phyloP scores from a whole-genome alignment of 257 asterid species.

The Knoxia roxburghii region DNA sequence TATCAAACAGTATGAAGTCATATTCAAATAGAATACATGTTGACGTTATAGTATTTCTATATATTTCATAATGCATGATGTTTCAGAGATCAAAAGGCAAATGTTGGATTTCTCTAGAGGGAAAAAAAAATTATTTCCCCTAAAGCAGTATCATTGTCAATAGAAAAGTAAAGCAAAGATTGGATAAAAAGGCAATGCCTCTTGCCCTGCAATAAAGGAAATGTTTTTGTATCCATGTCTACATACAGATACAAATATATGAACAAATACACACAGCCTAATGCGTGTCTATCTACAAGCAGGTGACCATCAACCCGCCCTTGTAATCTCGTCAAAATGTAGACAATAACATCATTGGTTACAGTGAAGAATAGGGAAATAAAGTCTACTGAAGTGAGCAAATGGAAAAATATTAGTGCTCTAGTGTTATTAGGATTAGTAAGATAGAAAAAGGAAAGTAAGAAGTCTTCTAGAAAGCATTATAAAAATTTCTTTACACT shows the following conservation, averaged over 20 bases:
- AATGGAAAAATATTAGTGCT: not conserved
- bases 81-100: conserved; percentile 4
- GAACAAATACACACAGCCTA: not conserved
- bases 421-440: not conserved
- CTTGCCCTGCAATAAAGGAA: not conserved
- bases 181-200: not conserved
- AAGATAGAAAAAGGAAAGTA: not conserved
- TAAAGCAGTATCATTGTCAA: not conserved
- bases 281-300: not conserved
- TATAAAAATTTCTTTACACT: not conserved
- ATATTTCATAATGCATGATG: not conserved
- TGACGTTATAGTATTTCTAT: not conserved
- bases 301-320: not conserved
- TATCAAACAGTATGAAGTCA: not conserved
- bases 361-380: not conserved
- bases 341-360: not conserved
- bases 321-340: not conserved
- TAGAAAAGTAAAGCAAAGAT: not conserved
- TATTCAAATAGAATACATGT: not conserved
- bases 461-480: not conserved
- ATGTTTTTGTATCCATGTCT: not conserved
- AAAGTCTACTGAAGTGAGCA: not conserved
- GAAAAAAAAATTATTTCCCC: not conserved
- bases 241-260: not conserved
- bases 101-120: not conserved